Conservation (phyloP, 2,329 filamentous ascomycete species). For the Chrysoporthe cubensis region DNA sequence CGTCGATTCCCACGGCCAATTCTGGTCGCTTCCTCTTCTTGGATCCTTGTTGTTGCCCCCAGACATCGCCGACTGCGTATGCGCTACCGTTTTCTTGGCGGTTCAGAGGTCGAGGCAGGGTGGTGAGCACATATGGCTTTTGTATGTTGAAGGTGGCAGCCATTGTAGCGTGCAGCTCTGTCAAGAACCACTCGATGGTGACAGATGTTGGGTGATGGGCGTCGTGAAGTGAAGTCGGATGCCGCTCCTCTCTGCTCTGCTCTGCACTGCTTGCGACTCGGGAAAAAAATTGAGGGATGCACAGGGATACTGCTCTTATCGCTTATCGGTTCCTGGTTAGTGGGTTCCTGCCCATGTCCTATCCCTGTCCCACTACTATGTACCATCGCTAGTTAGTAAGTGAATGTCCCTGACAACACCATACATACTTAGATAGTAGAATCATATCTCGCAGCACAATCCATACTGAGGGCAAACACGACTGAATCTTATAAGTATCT, state of each 20-base stretch:
- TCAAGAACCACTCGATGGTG: background rate
- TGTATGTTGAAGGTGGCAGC: slow-evolving; percentile 65
- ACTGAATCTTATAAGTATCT: background rate
- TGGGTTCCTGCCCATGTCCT: background rate
- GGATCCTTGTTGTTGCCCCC: slow-evolving; percentile 59
- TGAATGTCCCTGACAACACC: too few species aligned
- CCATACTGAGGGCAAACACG: background rate
- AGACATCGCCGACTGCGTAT: slow-evolving; percentile 64
- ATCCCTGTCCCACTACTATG: slow-evolving; percentile 1
- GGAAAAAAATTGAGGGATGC: slow-evolving; percentile 26
- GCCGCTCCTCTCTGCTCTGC: background rate
- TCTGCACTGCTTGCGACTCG: background rate
- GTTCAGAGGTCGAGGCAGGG: slow-evolving; percentile 62
- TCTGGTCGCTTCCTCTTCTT: slow-evolving; percentile 68
- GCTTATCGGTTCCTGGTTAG: slow-evolving; percentile 21
- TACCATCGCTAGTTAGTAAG: background rate
- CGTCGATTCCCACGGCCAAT: slow-evolving; percentile 64
- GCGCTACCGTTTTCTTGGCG: slow-evolving; percentile 45
- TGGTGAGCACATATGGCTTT: slow-evolving; percentile 65
- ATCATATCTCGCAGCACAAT: too few species aligned
- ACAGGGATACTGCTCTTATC: slow-evolving; percentile 27
- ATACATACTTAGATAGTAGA: too few species aligned
- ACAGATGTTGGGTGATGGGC: background rate
- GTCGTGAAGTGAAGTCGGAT: background rate
- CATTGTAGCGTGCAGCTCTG: slow-evolving; percentile 43